These are phyloP conservation scores for Umbelopsis vinacea DNA, from an alignment of 192 early-diverging fungal species.

Conservation along the genomic window DNA sequence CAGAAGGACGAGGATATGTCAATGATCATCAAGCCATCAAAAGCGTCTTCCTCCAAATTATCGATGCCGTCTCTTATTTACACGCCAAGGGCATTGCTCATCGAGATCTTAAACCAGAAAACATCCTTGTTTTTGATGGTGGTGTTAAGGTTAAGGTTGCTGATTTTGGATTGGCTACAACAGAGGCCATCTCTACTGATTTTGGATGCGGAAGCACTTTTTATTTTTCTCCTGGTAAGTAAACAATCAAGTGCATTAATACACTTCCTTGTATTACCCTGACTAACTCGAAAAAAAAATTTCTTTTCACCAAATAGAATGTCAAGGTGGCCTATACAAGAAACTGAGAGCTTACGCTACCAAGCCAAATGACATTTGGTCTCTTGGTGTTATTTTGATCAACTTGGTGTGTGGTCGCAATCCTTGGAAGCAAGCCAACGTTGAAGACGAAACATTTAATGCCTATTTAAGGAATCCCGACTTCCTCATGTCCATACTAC, in stretches of 20 bases:
- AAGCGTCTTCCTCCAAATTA: slow-evolving; percentile 81
- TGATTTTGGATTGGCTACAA: slow-evolving; percentile 93
- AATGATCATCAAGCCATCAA: slow-evolving; percentile 75
- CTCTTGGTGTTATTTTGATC: slow-evolving; percentile 86
- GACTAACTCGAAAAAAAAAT: no score
- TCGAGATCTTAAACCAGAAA: slow-evolving; percentile 90
- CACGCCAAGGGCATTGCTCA: slow-evolving; percentile 82
- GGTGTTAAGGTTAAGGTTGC: slow-evolving; percentile 79
- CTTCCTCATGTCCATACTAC: slow-evolving; percentile 66
- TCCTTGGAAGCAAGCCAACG: slow-evolving; percentile 77
- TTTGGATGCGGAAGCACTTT: slow-evolving; percentile 85
- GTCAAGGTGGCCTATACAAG: slow-evolving; percentile 59
- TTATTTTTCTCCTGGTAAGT: slow-evolving; percentile 57
- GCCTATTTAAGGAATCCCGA: slow-evolving; percentile 66
- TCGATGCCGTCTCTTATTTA: slow-evolving; percentile 78
- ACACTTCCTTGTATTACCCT: no score
- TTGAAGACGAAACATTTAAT: slow-evolving; percentile 77
- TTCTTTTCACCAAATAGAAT: slow-evolving; percentile 46
- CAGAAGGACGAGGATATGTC: slow-evolving; percentile 73
- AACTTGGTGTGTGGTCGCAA: slow-evolving; percentile 87
- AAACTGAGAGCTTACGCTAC: slow-evolving; percentile 56
- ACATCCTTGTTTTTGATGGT: slow-evolving; percentile 65
- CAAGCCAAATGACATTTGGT: slow-evolving; percentile 86
- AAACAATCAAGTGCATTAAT: neutral
- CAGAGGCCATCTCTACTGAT: slow-evolving; percentile 77